Percentiles rank a stretch among this genome's conserved stretches.
Evolutionary conservation across 306 rosid genomes (phyloP).

Genomic region (Lupinus albus): DNA sequence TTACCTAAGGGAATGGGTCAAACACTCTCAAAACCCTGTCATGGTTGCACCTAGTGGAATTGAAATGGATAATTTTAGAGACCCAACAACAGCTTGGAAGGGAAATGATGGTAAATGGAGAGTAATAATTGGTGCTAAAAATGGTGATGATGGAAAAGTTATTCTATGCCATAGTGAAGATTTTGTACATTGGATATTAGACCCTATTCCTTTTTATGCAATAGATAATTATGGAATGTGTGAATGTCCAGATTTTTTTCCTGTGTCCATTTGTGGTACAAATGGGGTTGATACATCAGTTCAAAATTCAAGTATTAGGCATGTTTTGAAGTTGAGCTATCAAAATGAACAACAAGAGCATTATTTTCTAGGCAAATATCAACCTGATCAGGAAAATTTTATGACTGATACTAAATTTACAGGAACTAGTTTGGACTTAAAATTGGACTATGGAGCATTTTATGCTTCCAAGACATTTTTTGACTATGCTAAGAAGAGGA

Average conservation of each 20-base stretch:
- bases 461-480: constrained; percentile 65
- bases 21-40: constrained; percentile 54
- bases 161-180: constrained; percentile 51
- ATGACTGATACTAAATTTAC: constrained; percentile 41
- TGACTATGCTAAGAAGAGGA: constrained; percentile 52
- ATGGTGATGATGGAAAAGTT: constrained; percentile 47
- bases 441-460: constrained; percentile 60
- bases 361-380: constrained; percentile 56
- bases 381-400: constrained; percentile 40
- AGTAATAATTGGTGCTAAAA: constrained; percentile 48
- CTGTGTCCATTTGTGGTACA: constrained; percentile 42
- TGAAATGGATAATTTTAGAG: constrained; percentile 50
- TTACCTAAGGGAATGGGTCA: constrained; percentile 52
- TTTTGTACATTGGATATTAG: constrained; percentile 48
- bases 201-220: constrained; percentile 40
- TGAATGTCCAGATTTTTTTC: constrained; percentile 66
- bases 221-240: constrained; percentile 45
- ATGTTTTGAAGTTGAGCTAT: constrained; percentile 60
- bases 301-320: constrained; percentile 36
- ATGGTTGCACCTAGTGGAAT: constrained; percentile 42
- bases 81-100: constrained; percentile 66
- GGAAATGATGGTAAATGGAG: constrained; percentile 53
- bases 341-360: constrained; percentile 32
- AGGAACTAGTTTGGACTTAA: constrained; percentile 44
- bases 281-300: constrained; percentile 56